Conservation (phyloP, 805 yeast species). For the Diddensiella caesifluorescens region DNA sequence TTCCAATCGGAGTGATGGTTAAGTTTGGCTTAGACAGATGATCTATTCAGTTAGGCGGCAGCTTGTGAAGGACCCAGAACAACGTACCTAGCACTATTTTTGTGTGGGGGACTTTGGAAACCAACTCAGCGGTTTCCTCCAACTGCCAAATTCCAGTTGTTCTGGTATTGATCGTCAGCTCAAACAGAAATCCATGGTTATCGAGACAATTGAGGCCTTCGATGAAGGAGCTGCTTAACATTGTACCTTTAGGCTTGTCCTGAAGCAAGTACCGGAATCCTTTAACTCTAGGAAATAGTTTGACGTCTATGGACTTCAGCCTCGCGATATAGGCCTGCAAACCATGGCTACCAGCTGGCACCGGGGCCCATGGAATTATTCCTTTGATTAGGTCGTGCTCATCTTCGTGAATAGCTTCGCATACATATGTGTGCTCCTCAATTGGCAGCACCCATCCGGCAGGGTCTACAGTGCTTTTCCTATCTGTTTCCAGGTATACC, state of each 20-base stretch:
- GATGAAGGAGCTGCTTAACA: slow-evolving; percentile 29
- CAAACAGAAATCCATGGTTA: slow-evolving; percentile 33
- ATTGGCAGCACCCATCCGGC: slow-evolving; percentile 26
- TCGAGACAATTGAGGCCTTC: slow-evolving; percentile 36
- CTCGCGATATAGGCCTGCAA: slow-evolving; percentile 17
- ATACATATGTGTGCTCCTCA: slow-evolving; percentile 30
- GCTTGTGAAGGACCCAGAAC: too few species aligned
- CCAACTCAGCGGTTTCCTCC: slow-evolving; percentile 33
- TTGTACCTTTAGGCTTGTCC: slow-evolving; percentile 38
- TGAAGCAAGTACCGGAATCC: slow-evolving; percentile 43
- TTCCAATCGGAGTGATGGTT: slow-evolving; percentile 9
- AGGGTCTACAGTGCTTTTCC: slow-evolving; percentile 14
- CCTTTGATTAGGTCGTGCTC: slow-evolving; percentile 23
- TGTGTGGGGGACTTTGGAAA: slow-evolving; percentile 29
- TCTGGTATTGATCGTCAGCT: slow-evolving; percentile 40
- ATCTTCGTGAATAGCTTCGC: slow-evolving; percentile 13
- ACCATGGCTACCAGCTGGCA: slow-evolving; percentile 32
- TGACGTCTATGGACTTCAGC: slow-evolving; percentile 16
- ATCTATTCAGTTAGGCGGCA: slow-evolving; percentile 24
- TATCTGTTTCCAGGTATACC: slow-evolving; percentile 36
- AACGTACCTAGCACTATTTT: slow-evolving; percentile 32
- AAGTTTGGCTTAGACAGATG: slow-evolving; percentile 42
- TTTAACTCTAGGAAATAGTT: slow-evolving; percentile 25
- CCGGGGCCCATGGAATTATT: slow-evolving; percentile 44
- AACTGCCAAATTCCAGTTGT: slow-evolving; percentile 39